phyloP scores from a whole-genome alignment of 306 rosid genomes.

The Quercus agrifolia region DNA sequence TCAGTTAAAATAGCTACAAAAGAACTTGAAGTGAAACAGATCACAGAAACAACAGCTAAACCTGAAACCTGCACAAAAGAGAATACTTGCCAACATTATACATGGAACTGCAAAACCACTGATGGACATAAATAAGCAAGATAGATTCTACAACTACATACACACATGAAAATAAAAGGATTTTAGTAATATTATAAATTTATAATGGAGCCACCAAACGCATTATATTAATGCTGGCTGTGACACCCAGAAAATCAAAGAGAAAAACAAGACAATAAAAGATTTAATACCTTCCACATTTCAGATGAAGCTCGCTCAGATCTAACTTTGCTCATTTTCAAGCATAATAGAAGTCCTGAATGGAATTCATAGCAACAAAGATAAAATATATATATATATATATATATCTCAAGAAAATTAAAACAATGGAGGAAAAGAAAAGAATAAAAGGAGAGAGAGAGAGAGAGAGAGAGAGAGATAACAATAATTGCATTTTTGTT shows the following conservation, averaged over 20 bases:
- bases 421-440: not conserved
- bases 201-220: not conserved
- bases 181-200: not conserved
- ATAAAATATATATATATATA: too few species aligned
- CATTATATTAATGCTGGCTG: not conserved
- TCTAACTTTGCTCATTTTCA: conserved; percentile 87
- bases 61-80: conserved; percentile 75
- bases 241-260: not conserved
- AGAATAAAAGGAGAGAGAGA: not conserved
- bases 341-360: conserved; percentile 70
- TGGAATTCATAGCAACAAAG: not conserved
- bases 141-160: not conserved
- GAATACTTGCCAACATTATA: conserved; percentile 13
- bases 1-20: conserved; percentile 72
- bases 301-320: conserved; percentile 86
- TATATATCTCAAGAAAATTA: not conserved
- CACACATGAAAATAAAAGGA: not conserved
- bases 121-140: not conserved
- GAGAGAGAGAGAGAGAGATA: not conserved
- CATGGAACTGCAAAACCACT: not conserved
- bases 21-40: conserved; percentile 82
- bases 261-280: not conserved
- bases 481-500: not conserved
- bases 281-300: conserved; percentile 67
- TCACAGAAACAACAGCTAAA: conserved; percentile 69